Base-by-base conservation (phyloP, 768 basidiomycete genomes). In the Rhodotorula toruloides region DNA sequence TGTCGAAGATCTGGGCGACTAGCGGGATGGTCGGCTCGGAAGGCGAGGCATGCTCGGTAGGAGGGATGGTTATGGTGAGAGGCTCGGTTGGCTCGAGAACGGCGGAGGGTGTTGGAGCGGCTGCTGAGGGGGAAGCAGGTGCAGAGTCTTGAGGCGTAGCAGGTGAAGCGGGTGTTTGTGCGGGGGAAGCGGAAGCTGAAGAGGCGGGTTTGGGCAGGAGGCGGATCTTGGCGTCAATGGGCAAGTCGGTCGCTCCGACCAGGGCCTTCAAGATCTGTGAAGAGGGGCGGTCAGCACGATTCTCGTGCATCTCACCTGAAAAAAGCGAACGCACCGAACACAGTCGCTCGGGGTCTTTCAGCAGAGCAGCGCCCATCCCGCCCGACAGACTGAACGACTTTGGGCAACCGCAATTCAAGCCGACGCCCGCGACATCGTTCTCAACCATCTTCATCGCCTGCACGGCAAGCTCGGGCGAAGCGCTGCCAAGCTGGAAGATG, bases 291-390 rank as follows among this genome's bases (percentile, higher is more conserved):
- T 42, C 22, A 32, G 22, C 1, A 22, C 14, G 14, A 25, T n/a
- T n/a, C n/a, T n/a, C n/a, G 16, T 10, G 25, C 2, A 2, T 13
- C 32, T 37, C 13, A 17, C 5, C 11, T 36, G 27, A 13, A 16
- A 36, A 12, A 13, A 39, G 16, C 2, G 16, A 25, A 66, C 72
- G 8, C 40, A 74, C 74, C 4, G 59, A 57, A 75, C 91, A 92
- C 14, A 99, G 83, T 39, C 91, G 80, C 74, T 97, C 91, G 0
- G 96, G 92, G 42, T 88, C 94, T 7, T 88, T 85, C 56, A 99
- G 84, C 21, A 99, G 81, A 5, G 93, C 94, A 1, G 96, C 94
- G 14, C 96, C 96, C 93, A 98, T 98, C 0, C 96, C 96, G 0
- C 87, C 79, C 32, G 61, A 54, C 4, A 68, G 34, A 17, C 67